Conservation (phyloP, 75 land plant genomes). For the Cunninghamia lanceolata region DNA sequence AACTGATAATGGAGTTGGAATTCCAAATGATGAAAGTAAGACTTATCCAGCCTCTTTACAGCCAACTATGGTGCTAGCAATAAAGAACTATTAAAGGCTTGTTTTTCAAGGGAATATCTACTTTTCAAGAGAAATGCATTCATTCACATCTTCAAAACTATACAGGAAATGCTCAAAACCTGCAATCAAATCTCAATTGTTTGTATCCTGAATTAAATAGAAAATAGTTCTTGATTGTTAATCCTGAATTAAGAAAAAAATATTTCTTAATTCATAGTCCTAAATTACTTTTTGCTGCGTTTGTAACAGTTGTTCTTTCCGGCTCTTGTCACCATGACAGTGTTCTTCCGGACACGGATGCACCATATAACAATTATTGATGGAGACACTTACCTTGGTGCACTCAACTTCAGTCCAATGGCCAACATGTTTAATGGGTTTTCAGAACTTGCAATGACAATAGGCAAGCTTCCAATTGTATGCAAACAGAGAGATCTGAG, state of each 20-base stretch:
- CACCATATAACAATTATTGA: constrained; percentile 29
- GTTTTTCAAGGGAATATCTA: constrained; percentile 26
- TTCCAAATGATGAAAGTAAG: constrained; percentile 31
- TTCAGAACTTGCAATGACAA: constrained; percentile 65
- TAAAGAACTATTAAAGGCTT: constrained; percentile 26
- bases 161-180: constrained; percentile 9
- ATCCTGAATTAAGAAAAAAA: not conserved
- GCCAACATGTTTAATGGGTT: constrained; percentile 78
- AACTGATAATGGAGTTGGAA: constrained; percentile 17
- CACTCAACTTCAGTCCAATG: constrained; percentile 61
- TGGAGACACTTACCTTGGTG: constrained; percentile 41
- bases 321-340: constrained; percentile 72
- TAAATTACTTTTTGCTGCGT: not conserved
- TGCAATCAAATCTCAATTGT: not conserved
- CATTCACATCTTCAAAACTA: constrained; percentile 27
- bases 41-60: constrained; percentile 36
- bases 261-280: not conserved
- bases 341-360: constrained; percentile 65
- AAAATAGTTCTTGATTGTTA: not conserved
- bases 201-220: not conserved
- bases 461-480: constrained; percentile 69
- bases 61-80: constrained; percentile 23
- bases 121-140: constrained; percentile 32
- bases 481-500: constrained; percentile 81
- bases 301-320: constrained; percentile 53